These are phyloP conservation scores for Saccharum spontaneum DNA, from an alignment of 176 grass and related monocot species.

Conservation along the genomic window DNA sequence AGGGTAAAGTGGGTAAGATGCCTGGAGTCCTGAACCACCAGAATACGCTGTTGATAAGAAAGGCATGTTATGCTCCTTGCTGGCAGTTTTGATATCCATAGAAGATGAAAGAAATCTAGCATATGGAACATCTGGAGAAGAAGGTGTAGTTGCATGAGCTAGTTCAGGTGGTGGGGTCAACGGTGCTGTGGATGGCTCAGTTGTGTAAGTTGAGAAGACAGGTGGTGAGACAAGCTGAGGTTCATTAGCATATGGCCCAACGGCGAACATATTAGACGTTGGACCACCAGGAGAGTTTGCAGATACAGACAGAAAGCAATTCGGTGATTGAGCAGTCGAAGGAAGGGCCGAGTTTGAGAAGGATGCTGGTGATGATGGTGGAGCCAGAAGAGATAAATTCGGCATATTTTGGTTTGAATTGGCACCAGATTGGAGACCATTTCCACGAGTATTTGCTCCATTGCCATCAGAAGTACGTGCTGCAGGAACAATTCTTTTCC, in stretches of 20 bases:
- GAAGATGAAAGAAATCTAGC: conserved; percentile 77
- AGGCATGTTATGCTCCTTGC: conserved; percentile 54
- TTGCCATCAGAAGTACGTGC: conserved; percentile 68
- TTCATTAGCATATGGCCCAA: conserved; percentile 86
- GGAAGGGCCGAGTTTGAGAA: conserved; percentile 79
- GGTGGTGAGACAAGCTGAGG: conserved; percentile 86
- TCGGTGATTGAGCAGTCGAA: conserved; percentile 82
- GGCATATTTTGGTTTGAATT: conserved; percentile 66
- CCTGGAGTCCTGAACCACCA: conserved; percentile 59
- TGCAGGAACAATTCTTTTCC: conserved; percentile 82
- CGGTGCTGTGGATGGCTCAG: conserved; percentile 84
- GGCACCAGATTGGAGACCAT: conserved; percentile 52
- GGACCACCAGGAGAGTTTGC: conserved; percentile 73
- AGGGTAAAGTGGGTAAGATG: conserved; percentile 77
- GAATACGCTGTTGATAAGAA: conserved; percentile 63
- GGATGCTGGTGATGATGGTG: conserved; percentile 80
- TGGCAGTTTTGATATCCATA: conserved; percentile 62
- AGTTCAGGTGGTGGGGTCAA: conserved; percentile 86
- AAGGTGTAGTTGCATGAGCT: conserved; percentile 80
- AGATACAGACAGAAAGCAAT: conserved; percentile 67
- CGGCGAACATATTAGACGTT: conserved; percentile 73
- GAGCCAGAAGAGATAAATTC: conserved; percentile 81
- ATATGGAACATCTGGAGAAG: conserved; percentile 87
- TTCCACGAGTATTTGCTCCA: conserved; percentile 43
- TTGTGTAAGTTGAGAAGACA: conserved; percentile 86